Percentiles rank a stretch among this genome's conserved stretches.
phyloP scores from a whole-genome alignment of 2,329 filamentous ascomycete species.

The Ophiobolus disseminans region DNA sequence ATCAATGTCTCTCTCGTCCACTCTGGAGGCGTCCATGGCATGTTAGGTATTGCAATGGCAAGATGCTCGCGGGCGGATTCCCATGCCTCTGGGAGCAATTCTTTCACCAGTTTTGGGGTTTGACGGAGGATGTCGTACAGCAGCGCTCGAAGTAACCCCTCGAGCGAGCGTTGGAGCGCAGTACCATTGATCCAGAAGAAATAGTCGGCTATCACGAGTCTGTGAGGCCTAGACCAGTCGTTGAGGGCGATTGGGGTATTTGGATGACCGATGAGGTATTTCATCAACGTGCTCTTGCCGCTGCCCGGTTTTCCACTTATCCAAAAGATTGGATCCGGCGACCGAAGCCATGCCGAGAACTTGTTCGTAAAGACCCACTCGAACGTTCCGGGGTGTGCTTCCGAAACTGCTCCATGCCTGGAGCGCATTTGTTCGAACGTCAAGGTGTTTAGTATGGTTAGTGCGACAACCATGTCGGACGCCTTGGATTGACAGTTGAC shows the following conservation, averaged over 20 bases:
- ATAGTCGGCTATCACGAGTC: conserved; percentile 10
- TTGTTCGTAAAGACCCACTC: conserved; percentile 8
- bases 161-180: conserved; percentile 8
- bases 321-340: conserved; percentile 27
- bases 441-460: conserved; percentile 1
- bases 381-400: conserved; percentile 11
- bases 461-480: neutral
- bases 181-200: conserved; percentile 16
- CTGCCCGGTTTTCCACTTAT: conserved; percentile 56
- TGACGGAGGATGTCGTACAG: conserved; percentile 12
- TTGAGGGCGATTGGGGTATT: conserved; percentile 1
- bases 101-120: conserved; percentile 3
- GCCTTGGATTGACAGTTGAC: neutral
- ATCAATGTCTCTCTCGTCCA: neutral
- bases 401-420: conserved; percentile 6
- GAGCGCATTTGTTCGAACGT: conserved; percentile 3
- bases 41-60: neutral
- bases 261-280: conserved; percentile 7
- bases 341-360: conserved; percentile 20
- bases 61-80: neutral
- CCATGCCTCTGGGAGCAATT: neutral
- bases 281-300: conserved; percentile 59
- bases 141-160: conserved; percentile 10
- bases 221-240: neutral
- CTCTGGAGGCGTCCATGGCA: neutral